Conservation (phyloP, 225 moss, liverwort and hornwort genomes). For the Ulota crispa region DNA sequence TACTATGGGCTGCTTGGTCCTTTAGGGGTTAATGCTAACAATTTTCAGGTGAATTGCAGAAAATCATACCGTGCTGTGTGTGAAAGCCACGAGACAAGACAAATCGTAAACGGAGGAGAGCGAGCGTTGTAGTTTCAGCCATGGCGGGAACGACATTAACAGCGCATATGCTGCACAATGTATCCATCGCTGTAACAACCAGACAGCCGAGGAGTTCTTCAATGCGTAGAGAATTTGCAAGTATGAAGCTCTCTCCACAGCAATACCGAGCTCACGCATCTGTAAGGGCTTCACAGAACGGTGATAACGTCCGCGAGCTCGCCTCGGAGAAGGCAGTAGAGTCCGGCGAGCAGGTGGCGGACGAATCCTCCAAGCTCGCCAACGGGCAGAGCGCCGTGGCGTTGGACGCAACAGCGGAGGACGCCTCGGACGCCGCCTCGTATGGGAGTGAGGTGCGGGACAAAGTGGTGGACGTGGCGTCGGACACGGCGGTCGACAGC, state of each 20-base stretch:
- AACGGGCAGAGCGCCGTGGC: not conserved
- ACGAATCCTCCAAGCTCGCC: constrained; percentile 34
- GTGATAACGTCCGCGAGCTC: constrained; percentile 37
- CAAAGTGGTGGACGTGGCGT: constrained; percentile 42
- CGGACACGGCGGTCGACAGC: constrained; percentile 43
- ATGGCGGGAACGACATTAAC: constrained; percentile 25
- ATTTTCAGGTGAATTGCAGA: constrained; percentile 9
- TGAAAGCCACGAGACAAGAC: not conserved
- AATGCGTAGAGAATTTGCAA: not conserved
- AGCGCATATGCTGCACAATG: not conserved
- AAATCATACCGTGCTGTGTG: not conserved
- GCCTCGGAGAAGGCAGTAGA: constrained; percentile 49
- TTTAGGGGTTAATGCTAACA: not conserved
- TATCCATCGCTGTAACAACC: not conserved
- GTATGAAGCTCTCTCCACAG: not conserved
- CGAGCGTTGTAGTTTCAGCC: not conserved
- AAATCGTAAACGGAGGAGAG: not conserved
- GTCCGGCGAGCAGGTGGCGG: constrained; percentile 7
- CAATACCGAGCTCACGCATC: not conserved
- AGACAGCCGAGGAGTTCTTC: not conserved
- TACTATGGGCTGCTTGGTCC: too few relatives aligned
- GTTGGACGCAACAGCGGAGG: constrained; percentile 34
- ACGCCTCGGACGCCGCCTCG: constrained; percentile 34
- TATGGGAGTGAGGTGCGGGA: constrained; percentile 9
- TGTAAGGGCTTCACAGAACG: not conserved